A percentile compares a stretch with the other conserved stretches of the same genome.
These are phyloP conservation scores for Ceratonia siliqua DNA, from an alignment of 306 rosid genomes.

Conservation along the genomic window DNA sequence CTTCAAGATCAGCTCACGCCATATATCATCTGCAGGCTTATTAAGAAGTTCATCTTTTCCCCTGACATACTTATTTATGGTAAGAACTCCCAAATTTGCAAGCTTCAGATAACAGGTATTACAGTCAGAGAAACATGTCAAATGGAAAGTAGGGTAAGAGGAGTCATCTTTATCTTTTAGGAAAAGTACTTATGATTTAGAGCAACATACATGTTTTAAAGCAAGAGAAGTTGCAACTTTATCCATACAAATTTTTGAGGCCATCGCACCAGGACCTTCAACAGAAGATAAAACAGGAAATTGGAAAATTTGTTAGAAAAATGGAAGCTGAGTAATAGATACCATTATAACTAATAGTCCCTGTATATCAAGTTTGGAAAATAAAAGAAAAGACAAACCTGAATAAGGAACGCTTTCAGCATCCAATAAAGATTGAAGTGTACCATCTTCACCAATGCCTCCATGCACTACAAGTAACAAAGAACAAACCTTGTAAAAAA, in stretches of 20 bases:
- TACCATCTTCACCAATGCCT: slow-evolving; percentile 98
- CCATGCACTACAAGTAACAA: slow-evolving; percentile 76
- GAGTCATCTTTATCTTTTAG: slow-evolving; percentile 8
- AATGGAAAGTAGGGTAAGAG: slow-evolving; percentile 18
- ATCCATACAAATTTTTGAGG: slow-evolving; percentile 91
- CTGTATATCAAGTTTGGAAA: not conserved
- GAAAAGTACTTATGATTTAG: slow-evolving; percentile 9
- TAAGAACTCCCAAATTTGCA: slow-evolving; percentile 74
- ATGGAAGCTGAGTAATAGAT: slow-evolving; percentile 12
- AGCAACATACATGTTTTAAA: slow-evolving; percentile 65
- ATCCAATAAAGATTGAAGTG: slow-evolving; percentile 83
- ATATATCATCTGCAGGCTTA: slow-evolving; percentile 51
- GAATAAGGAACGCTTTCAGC: slow-evolving; percentile 85
- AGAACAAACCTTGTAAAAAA: slow-evolving; percentile 31
- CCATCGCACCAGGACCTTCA: slow-evolving; percentile 85
- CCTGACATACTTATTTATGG: slow-evolving; percentile 72
- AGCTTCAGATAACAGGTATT: slow-evolving; percentile 55
- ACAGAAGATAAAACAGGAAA: slow-evolving; percentile 17
- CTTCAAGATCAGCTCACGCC: slow-evolving; percentile 75
- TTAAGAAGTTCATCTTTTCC: slow-evolving; percentile 54
- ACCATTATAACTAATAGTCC: slow-evolving; percentile 12
- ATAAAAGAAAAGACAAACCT: slow-evolving; percentile 50
- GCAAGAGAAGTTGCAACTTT: slow-evolving; percentile 88
- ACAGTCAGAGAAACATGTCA: slow-evolving; percentile 24
- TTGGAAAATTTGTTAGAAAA: not conserved